phyloP scores from a whole-genome alignment of 352 stramenopile genomes.

The Pythium vanterpoolii region DNA sequence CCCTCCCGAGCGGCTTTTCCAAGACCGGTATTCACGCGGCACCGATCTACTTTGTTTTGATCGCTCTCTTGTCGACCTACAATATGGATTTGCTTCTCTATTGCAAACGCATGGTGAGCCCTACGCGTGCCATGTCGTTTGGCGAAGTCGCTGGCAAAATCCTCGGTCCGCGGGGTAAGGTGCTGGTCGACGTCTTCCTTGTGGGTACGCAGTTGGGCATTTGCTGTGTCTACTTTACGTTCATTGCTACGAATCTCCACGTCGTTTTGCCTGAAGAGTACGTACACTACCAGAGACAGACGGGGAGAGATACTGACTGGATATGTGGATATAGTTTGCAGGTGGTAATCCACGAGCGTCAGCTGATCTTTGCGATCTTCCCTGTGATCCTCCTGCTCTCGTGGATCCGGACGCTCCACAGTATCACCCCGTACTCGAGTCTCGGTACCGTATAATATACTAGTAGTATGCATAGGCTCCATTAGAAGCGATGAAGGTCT shows the following conservation, averaged over 20 bases:
- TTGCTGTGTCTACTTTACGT: slow-evolving; percentile 84
- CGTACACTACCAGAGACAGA: neutral
- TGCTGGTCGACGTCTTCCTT: slow-evolving; percentile 76
- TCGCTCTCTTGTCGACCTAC: slow-evolving; percentile 74
- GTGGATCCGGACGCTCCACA: slow-evolving; percentile 68
- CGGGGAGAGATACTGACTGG: neutral
- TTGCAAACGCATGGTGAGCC: slow-evolving; percentile 62
- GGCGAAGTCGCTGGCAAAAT: slow-evolving; percentile 67
- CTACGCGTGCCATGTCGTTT: slow-evolving; percentile 58
- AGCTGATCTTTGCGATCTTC: slow-evolving; percentile 76
- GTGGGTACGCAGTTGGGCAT: slow-evolving; percentile 77
- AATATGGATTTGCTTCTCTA: slow-evolving; percentile 79
- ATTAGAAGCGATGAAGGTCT: neutral
- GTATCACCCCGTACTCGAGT: slow-evolving; percentile 73
- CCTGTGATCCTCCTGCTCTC: slow-evolving; percentile 66
- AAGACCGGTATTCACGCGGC: slow-evolving; percentile 64
- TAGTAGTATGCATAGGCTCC: neutral
- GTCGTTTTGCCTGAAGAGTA: slow-evolving; percentile 63
- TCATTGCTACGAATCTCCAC: slow-evolving; percentile 82
- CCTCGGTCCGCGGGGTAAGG: slow-evolving; percentile 52
- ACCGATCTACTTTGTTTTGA: slow-evolving; percentile 54
- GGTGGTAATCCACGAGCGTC: slow-evolving; percentile 58
- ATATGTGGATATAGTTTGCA: slow-evolving; percentile 33
- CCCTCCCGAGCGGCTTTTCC: slow-evolving; percentile 72
- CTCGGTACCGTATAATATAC: slow-evolving; percentile 35